phyloP scores from a whole-genome alignment of 495 filamentous ascomycete species.

The Cudoniella acicularis region DNA sequence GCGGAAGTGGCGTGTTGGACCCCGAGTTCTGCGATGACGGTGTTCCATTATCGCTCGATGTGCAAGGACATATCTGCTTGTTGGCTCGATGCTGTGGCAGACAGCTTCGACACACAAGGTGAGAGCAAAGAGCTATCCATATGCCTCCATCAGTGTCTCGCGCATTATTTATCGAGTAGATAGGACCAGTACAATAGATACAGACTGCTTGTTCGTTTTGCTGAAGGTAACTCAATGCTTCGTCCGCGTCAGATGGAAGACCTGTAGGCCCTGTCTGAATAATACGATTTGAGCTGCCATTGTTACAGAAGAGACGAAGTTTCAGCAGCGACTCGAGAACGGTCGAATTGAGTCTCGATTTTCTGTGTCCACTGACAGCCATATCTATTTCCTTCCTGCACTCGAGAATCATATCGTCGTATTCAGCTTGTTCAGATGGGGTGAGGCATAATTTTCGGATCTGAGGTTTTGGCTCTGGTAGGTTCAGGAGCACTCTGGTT shows the following conservation, averaged over 20 bases:
- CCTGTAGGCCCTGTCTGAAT: constrained; percentile 21
- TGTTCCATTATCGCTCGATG: background rate
- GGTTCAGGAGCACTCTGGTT: constrained; percentile 27
- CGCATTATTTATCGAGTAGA: background rate
- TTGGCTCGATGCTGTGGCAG: background rate
- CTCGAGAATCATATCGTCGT: background rate
- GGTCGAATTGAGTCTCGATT: constrained; percentile 20
- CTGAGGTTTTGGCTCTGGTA: background rate
- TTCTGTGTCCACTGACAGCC: background rate
- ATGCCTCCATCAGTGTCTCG: background rate
- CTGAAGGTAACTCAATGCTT: constrained; percentile 1
- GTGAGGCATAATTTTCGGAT: background rate
- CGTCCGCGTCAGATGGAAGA: constrained; percentile 2
- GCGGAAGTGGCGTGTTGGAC: background rate
- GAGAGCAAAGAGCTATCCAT: background rate
- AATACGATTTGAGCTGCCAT: constrained; percentile 30
- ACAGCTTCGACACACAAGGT: background rate
- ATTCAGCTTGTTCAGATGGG: background rate
- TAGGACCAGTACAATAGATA: background rate
- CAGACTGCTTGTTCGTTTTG: constrained; percentile 3
- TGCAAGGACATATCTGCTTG: background rate
- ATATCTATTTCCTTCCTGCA: background rate
- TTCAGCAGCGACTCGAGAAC: constrained; percentile 36
- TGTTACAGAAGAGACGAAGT: constrained; percentile 40
- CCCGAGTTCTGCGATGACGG: background rate